Percentiles rank a stretch among this genome's conserved stretches.
phyloP scores from a whole-genome alignment of 2,329 filamentous ascomycete species.

The Aspergillus terreus region DNA sequence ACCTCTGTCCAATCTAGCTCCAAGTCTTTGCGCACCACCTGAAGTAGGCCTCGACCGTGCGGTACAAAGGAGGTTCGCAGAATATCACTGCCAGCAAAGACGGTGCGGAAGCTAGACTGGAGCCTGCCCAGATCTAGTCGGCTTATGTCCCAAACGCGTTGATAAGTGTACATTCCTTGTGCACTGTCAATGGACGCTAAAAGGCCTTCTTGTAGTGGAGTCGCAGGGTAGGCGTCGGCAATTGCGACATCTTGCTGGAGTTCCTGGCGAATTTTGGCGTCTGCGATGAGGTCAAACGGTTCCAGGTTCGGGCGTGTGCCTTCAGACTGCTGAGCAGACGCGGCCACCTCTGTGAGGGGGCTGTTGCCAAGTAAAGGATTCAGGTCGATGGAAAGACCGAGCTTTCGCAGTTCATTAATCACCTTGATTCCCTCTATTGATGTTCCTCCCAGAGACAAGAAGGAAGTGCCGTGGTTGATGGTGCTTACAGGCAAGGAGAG shows the following conservation, averaged over 20 bases:
- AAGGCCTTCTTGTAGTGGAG: slow-evolving; percentile 5
- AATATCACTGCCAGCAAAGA: neutral
- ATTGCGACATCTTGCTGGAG: slow-evolving; percentile 1
- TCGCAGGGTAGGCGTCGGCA: slow-evolving; percentile 5
- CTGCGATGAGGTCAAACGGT: slow-evolving; percentile 1
- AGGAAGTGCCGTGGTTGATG: neutral
- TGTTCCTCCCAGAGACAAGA: slow-evolving; percentile 6
- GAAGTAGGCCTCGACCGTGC: neutral
- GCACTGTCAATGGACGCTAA: slow-evolving; percentile 2
- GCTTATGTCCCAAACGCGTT: slow-evolving; percentile 4
- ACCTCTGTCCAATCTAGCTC: slow-evolving; percentile 1
- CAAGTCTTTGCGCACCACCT: slow-evolving; percentile 3
- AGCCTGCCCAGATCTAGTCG: slow-evolving; percentile 1
- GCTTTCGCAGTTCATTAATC: slow-evolving; percentile 1
- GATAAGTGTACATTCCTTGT: slow-evolving; percentile 2
- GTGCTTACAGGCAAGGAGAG: neutral
- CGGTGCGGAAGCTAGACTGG: neutral
- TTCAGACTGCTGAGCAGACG: neutral
- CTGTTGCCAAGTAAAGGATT: slow-evolving; percentile 1
- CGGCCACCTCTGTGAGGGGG: slow-evolving; percentile 1
- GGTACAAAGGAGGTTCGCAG: slow-evolving; percentile 1
- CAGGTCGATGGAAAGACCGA: slow-evolving; percentile 3
- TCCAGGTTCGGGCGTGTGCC: neutral
- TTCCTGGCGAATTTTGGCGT: neutral
- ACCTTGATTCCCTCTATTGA: slow-evolving; percentile 7